Percentiles rank a stretch among this genome's conserved stretches.
These are phyloP conservation scores for Teratosphaeria zuluensis DNA, from an alignment of 2,329 filamentous ascomycete species.

Conservation along the genomic window DNA sequence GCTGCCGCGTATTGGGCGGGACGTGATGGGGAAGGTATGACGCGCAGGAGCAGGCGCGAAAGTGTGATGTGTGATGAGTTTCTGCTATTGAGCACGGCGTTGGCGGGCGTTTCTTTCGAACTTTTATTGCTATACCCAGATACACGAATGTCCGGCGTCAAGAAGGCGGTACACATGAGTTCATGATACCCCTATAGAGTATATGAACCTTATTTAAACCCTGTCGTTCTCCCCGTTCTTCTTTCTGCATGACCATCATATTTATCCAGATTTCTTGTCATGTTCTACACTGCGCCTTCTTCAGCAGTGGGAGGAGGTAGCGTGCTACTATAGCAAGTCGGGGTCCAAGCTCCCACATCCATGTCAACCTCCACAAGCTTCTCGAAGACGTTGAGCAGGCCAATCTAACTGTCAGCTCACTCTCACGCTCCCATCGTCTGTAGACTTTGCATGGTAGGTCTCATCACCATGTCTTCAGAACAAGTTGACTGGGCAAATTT, in stretches of 20 bases:
- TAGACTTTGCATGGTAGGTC: not conserved
- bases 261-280: too few relatives aligned
- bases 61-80: not conserved
- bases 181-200: too few relatives aligned
- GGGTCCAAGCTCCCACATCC: not conserved
- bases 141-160: not conserved
- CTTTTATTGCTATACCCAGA: not conserved
- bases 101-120: not conserved
- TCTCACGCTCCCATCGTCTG: not conserved
- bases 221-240: too few relatives aligned
- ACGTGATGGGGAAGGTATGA: too few relatives aligned
- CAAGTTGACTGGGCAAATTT: conserved; percentile 1
- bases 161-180: too few relatives aligned
- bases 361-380: not conserved
- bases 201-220: too few relatives aligned
- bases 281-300: too few relatives aligned
- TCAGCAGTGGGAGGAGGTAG: too few relatives aligned
- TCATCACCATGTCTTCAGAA: not conserved
- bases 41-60: not conserved
- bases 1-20: not conserved
- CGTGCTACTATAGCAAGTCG: too few relatives aligned
- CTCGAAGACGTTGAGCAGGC: not conserved
- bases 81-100: not conserved
- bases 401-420: not conserved
- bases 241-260: too few relatives aligned